These are phyloP conservation scores for Eucalyptus leucophloia DNA, from an alignment of 345 rosid species.

Conservation along the genomic window DNA sequence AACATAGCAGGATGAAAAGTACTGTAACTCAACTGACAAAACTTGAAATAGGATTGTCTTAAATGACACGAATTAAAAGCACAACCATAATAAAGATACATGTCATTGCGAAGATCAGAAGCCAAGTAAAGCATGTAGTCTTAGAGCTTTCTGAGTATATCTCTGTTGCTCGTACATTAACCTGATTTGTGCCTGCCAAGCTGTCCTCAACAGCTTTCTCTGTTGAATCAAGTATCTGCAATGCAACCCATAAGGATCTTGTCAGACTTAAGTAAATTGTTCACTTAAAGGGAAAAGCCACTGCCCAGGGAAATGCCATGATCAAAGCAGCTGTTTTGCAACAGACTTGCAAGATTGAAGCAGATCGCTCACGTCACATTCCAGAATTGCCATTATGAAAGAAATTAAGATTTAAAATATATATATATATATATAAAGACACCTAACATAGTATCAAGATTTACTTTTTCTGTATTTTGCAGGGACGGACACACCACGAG, in stretches of 20 bases:
- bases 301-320: not conserved
- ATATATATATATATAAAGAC: not conserved
- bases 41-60: not conserved
- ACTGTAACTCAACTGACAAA: not conserved
- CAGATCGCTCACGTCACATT: not conserved
- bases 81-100: constrained; percentile 77
- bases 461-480: constrained; percentile 67
- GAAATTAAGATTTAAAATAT: not conserved
- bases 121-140: constrained; percentile 85
- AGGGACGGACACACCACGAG: constrained; percentile 69
- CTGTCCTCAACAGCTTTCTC: constrained; percentile 84
- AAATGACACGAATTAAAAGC: constrained; percentile 66
- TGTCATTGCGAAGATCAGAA: constrained; percentile 55
- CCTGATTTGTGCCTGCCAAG: constrained; percentile 75
- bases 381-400: not conserved
- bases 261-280: not conserved
- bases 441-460: not conserved
- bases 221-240: constrained; percentile 78
- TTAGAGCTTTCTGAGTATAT: constrained; percentile 58
- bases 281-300: not conserved
- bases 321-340: not conserved
- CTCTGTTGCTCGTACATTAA: constrained; percentile 44
- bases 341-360: not conserved
- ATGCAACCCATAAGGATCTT: not conserved
- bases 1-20: not conserved